These are phyloP conservation scores for Neoscytalidium dimidiatum DNA, from an alignment of 2,329 filamentous ascomycete species.

Conservation along the genomic window DNA sequence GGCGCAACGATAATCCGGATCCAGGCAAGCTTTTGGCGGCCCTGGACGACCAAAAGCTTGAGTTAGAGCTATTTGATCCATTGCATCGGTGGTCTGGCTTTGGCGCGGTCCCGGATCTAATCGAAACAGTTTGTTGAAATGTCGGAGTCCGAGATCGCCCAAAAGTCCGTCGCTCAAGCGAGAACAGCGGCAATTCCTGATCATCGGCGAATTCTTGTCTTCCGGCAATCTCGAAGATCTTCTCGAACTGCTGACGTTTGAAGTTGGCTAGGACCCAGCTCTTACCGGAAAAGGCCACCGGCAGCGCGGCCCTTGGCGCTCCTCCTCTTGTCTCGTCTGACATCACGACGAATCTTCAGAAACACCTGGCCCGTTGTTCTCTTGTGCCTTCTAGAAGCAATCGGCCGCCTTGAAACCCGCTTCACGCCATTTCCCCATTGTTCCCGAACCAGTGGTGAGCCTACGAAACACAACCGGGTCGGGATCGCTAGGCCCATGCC, in stretches of 20 bases:
- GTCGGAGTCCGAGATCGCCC: too few species aligned
- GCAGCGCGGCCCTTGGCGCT: not conserved
- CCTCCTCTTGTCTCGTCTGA: not conserved
- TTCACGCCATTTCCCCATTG: not conserved
- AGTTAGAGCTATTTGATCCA: too few species aligned
- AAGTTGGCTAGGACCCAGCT: not conserved
- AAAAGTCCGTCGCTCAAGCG: too few species aligned
- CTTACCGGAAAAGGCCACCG: not conserved
- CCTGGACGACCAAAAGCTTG: not conserved
- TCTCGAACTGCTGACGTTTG: not conserved
- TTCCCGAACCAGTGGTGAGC: not conserved
- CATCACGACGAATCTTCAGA: not conserved
- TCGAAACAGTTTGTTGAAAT: too few species aligned
- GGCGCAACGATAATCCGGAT: not conserved
- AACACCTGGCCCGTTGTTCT: not conserved
- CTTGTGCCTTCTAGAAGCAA: not conserved
- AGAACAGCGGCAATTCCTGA: not conserved
- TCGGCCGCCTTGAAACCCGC: not conserved
- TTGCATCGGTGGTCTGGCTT: too few species aligned
- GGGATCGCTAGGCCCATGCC: not conserved
- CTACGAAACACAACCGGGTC: not conserved
- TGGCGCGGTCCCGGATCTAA: too few species aligned
- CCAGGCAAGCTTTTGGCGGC: not conserved
- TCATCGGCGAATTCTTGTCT: not conserved
- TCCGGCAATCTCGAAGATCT: conserved; percentile 7